Base-by-base conservation (phyloP, 768 basidiomycete genomes). In the Naganishia randhawae region DNA sequence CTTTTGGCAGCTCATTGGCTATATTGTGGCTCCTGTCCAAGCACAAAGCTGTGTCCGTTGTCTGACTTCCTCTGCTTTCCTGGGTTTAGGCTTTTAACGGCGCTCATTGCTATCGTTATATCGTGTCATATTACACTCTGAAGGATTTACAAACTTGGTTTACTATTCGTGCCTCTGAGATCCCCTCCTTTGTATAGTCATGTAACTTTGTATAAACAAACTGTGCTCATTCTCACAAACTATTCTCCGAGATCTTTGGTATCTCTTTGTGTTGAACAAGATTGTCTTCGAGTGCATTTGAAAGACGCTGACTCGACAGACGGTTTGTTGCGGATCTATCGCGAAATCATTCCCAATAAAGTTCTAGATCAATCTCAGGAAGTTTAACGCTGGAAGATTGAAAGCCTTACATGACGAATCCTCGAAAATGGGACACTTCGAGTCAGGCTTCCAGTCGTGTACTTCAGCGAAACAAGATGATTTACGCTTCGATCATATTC, bases 281-380 rank as follows among this genome's bases (percentile, higher is more conserved):
- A 7, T 32, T 3, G 9, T 2, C 27, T 3, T 25, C 41, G 41
- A 16, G 25, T 35, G 22, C 57, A 61, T 7, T 39, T 25, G 37
- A 61, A 61, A 7, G 57, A 61, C 39, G 39, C 57, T 61, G 35
- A 35, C 57, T 42, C 29, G 37, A 41, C 41, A 61, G 1, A 61
- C 57, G 10, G 57, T 7, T 41, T 61, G 57, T 19, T 61, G 39
- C 2, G 57, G 57, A 29, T 42, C n/a, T n/a, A 61, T 39, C 41
- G 57, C 1, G 6, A 13, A 39, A 29, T 31, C 53, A 19, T 42
- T 7, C 16, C 35, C 37, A 3, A 57, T 22, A 1, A 6, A n/a
- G 16, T 22, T 41, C 45, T 48, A 13, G 4, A 42, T 39, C n/a
- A 41, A n/a, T 25, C 2, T 22, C 17, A 27, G 10, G 6, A 13